phyloP scores from a whole-genome alignment of 1,284 basidiomycete genomes.

The Marasmius fiardii region DNA sequence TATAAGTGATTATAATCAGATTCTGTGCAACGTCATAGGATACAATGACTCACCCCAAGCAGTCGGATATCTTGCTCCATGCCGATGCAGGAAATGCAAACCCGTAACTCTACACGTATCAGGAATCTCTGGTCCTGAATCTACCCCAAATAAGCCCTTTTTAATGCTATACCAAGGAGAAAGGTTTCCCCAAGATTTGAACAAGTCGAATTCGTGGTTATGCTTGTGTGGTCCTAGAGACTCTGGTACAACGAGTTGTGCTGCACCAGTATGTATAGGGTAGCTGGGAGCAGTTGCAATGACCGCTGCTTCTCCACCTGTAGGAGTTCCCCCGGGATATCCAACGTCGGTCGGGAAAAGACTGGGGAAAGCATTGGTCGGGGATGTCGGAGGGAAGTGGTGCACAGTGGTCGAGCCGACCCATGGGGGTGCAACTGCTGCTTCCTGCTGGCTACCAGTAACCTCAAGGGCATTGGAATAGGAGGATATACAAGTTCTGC shows the following conservation, averaged over 20 bases:
- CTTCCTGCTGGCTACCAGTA: conserved; percentile 8
- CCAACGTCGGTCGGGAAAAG: conserved; percentile 77
- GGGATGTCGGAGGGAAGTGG: conserved; percentile 66
- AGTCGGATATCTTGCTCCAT: conserved; percentile 80
- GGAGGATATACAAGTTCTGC: conserved; percentile 13
- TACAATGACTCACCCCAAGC: conserved; percentile 49
- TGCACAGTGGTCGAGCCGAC: conserved; percentile 70
- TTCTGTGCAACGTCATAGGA: not conserved
- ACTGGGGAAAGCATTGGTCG: conserved; percentile 66
- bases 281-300: conserved; percentile 76
- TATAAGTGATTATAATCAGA: conserved; percentile 25
- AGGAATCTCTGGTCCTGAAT: conserved; percentile 68
- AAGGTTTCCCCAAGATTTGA: conserved; percentile 80
- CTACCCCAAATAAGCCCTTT: conserved; percentile 66
- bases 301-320: conserved; percentile 78
- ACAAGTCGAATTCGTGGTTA: conserved; percentile 56
- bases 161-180: conserved; percentile 82
- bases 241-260: conserved; percentile 57
- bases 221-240: conserved; percentile 25
- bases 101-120: conserved; percentile 68
- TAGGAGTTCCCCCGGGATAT: conserved; percentile 79
- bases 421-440: conserved; percentile 49
- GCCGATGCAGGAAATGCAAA: conserved; percentile 75
- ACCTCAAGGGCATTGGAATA: not conserved
- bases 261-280: conserved; percentile 68